A percentile compares a stretch with the other conserved stretches of the same genome.
These are phyloP conservation scores for Debaryomyces tyrocola DNA, from an alignment of 805 yeast genomes.

Conservation along the genomic window DNA sequence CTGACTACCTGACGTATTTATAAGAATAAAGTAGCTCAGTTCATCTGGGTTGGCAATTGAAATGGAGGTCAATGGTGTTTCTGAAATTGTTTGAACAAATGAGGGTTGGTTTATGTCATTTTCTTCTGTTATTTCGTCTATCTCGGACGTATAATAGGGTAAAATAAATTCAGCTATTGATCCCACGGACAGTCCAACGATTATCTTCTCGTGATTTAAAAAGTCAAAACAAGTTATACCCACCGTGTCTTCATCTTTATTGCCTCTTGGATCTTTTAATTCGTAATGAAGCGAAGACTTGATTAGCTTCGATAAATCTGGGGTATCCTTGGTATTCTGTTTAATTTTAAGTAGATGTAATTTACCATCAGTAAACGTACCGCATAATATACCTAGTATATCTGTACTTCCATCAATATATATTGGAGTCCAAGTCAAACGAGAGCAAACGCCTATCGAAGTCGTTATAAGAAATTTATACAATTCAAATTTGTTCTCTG, in stretches of 20 bases:
- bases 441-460: slow-evolving; percentile 45
- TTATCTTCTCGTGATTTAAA: slow-evolving; percentile 39
- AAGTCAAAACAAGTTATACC: slow-evolving; percentile 51
- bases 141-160: slow-evolving; percentile 19
- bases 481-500: slow-evolving; percentile 24
- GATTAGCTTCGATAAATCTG: slow-evolving; percentile 15
- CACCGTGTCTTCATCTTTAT: slow-evolving; percentile 1
- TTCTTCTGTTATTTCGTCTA: slow-evolving; percentile 7
- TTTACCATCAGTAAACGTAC: slow-evolving; percentile 58
- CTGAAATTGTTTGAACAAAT: slow-evolving; percentile 29
- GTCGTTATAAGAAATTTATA: slow-evolving; percentile 29
- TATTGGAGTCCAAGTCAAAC: slow-evolving; percentile 41
- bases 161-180: slow-evolving; percentile 56
- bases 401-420: slow-evolving; percentile 20
- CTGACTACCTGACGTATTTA: slow-evolving; percentile 31
- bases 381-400: slow-evolving; percentile 46
- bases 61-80: slow-evolving; percentile 29
- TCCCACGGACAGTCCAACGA: slow-evolving; percentile 63
- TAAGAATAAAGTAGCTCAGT: slow-evolving; percentile 20
- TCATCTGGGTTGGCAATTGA: slow-evolving; percentile 23
- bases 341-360: slow-evolving; percentile 47
- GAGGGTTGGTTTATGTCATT: slow-evolving; percentile 28
- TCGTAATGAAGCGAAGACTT: slow-evolving; percentile 24
- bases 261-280: slow-evolving; percentile 7
- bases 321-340: slow-evolving; percentile 14